phyloP scores from a whole-genome alignment of 2,329 filamentous ascomycete genomes.

The Fusarium sp. region DNA sequence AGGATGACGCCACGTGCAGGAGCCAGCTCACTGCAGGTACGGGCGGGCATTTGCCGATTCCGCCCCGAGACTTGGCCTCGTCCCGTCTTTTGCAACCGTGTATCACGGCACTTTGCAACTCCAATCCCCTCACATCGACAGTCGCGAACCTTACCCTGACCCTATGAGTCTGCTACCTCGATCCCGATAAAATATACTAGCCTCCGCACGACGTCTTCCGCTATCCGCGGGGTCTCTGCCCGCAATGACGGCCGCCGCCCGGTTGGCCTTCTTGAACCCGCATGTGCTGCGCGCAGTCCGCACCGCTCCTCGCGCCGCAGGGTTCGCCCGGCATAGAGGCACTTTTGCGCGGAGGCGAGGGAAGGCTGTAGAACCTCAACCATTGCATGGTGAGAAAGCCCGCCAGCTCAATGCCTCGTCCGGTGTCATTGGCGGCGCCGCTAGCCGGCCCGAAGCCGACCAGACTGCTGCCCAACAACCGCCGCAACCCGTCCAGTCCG shows the following conservation, averaged over 20 bases:
- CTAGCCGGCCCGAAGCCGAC: constrained; percentile 24
- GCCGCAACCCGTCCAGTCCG: constrained; percentile 8
- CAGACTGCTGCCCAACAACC: constrained; percentile 19
- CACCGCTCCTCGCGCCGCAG: constrained; percentile 57
- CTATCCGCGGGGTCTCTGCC: constrained; percentile 18
- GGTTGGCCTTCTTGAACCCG: constrained; percentile 79
- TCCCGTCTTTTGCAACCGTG: constrained; percentile 9
- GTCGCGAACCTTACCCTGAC: background rate
- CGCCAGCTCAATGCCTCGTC: constrained; percentile 37
- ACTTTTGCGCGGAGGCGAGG: constrained; percentile 71
- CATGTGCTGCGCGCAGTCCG: constrained; percentile 71
- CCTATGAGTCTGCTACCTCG: constrained; percentile 37
- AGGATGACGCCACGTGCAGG: constrained; percentile 48
- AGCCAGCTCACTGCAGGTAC: constrained; percentile 41
- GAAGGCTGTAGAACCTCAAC: constrained; percentile 71
- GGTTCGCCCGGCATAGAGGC: constrained; percentile 58
- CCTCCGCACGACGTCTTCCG: background rate
- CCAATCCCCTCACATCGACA: constrained; percentile 13
- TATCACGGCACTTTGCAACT: constrained; percentile 7
- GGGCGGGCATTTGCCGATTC: constrained; percentile 41
- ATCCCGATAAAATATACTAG: constrained; percentile 30
- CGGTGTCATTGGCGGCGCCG: constrained; percentile 26
- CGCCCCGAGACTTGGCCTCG: constrained; percentile 34
- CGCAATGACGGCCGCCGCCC: constrained; percentile 74
- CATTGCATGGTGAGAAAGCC: constrained; percentile 45